phyloP scores from a whole-genome alignment of 2,329 filamentous ascomycete species.

The Curvularia sp. region DNA sequence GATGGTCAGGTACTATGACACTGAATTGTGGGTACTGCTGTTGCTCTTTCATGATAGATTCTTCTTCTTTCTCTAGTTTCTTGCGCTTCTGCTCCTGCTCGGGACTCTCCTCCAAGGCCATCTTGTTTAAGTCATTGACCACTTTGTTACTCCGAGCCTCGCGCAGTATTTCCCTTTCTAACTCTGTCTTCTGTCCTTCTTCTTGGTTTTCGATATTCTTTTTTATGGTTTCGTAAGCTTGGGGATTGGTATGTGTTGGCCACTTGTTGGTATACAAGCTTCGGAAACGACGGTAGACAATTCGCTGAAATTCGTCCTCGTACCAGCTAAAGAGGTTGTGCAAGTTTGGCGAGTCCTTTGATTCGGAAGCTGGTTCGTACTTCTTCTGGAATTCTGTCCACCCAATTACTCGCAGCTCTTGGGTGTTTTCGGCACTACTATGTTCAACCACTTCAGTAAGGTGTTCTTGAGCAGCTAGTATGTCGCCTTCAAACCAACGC shows the following conservation, averaged over 20 bases:
- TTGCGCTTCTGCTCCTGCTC: neutral
- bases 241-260: slow-evolving; percentile 3
- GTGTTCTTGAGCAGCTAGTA: slow-evolving; percentile 17
- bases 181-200: neutral
- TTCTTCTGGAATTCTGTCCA: slow-evolving; percentile 14
- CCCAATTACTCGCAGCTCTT: slow-evolving; percentile 14
- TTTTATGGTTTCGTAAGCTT: slow-evolving; percentile 4
- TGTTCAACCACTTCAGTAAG: slow-evolving; percentile 4
- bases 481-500: slow-evolving; percentile 20
- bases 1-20: slow-evolving; percentile 18
- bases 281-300: slow-evolving; percentile 13
- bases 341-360: neutral
- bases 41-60: neutral
- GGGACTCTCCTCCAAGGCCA: neutral
- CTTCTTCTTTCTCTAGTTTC: neutral
- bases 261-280: slow-evolving; percentile 8
- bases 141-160: too few relatives aligned
- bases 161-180: too few relatives aligned
- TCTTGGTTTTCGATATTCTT: neutral
- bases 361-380: neutral
- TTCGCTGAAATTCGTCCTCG: slow-evolving; percentile 13
- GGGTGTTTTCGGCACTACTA: neutral
- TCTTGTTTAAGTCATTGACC: too few relatives aligned
- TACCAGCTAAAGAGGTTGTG: slow-evolving; percentile 11
- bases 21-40: slow-evolving; percentile 3